These are phyloP conservation scores for Lolium rigidum DNA, from an alignment of 176 grass and related monocot species.

Conservation along the genomic window DNA sequence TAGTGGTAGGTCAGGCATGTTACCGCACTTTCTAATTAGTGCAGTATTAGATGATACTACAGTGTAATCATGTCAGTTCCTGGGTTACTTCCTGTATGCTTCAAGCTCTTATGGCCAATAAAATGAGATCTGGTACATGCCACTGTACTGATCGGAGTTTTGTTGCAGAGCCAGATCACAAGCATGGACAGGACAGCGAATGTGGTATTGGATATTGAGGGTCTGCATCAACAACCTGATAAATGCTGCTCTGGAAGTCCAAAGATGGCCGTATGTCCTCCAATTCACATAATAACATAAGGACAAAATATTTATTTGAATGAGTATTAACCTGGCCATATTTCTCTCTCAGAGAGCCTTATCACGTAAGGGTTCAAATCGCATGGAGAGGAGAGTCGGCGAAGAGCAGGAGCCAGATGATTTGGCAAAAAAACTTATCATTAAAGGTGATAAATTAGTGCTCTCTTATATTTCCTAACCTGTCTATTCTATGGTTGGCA, in stretches of 20 bases:
- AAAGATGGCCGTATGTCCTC: constrained; percentile 65
- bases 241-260: constrained; percentile 94
- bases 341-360: constrained; percentile 69
- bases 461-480: not conserved
- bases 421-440: constrained; percentile 63
- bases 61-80: not conserved
- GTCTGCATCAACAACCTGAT: constrained; percentile 65
- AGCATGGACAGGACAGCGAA: constrained; percentile 78
- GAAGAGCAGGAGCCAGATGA: constrained; percentile 84
- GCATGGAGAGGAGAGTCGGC: constrained; percentile 63
- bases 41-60: constrained; percentile 31
- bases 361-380: constrained; percentile 85
- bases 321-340: not conserved
- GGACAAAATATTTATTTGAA: not conserved
- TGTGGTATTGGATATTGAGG: constrained; percentile 85
- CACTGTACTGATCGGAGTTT: constrained; percentile 4
- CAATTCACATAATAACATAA: constrained; percentile 7
- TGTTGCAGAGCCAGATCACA: constrained; percentile 52
- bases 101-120: constrained; percentile 8
- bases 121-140: constrained; percentile 25
- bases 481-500: too few species aligned
- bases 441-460: constrained; percentile 65
- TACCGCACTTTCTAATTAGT: constrained; percentile 28
- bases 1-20: constrained; percentile 24
- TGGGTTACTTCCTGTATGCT: constrained; percentile 3